phyloP scores from a whole-genome alignment of 257 asterid species.

The Ajuga chamaepitys region DNA sequence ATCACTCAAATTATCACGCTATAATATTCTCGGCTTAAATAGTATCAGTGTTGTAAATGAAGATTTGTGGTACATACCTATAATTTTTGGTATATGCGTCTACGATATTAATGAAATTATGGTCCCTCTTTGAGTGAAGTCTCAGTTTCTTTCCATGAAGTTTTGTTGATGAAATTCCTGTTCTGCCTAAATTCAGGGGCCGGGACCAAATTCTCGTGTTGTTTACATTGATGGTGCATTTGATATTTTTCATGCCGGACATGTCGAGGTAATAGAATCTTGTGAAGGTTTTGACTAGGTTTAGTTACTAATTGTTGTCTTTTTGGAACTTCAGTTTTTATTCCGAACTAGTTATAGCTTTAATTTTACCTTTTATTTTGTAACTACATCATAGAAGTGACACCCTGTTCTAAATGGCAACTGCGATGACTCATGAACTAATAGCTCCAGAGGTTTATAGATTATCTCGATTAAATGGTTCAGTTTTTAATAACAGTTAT shows the following conservation, averaged over 20 bases:
- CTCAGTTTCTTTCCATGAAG: neutral
- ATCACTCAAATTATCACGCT: neutral
- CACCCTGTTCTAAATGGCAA: neutral
- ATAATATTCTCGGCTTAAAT: neutral
- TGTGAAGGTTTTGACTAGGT: neutral
- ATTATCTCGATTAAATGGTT: neutral
- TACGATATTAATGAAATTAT: neutral
- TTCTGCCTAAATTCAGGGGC: slow-evolving; percentile 49
- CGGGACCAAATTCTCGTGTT: slow-evolving; percentile 84
- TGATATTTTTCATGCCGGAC: slow-evolving; percentile 98
- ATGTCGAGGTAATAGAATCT: slow-evolving; percentile 63
- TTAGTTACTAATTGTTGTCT: neutral
- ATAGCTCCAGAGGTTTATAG: neutral
- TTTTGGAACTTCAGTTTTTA: neutral
- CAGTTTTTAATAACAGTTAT: neutral
- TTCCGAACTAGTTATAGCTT: too few relatives aligned
- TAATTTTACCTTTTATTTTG: neutral
- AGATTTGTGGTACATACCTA: neutral
- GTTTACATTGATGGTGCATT: slow-evolving; percentile 97
- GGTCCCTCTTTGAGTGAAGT: slow-evolving; percentile 5
- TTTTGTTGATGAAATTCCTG: slow-evolving; percentile 3
- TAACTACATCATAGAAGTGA: neutral
- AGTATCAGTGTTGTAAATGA: neutral
- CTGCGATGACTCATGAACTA: neutral
- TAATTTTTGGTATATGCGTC: neutral